These are phyloP conservation scores for Fraxinus excelsior DNA, from an alignment of 257 asterid species.

Conservation along the genomic window DNA sequence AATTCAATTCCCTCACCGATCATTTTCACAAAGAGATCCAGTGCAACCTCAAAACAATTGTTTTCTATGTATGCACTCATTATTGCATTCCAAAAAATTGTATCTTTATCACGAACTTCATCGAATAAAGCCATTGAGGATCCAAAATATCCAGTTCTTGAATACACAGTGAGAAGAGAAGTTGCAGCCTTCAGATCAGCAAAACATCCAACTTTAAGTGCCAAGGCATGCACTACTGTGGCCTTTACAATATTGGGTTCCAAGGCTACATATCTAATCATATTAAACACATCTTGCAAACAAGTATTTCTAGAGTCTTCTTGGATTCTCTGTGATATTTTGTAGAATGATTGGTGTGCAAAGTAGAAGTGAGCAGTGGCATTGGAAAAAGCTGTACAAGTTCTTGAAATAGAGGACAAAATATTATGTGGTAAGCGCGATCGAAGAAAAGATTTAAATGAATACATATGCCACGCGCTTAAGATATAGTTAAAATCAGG, in stretches of 20 bases:
- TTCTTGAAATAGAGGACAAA: conserved; percentile 17
- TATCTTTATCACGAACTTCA: conserved; percentile 51
- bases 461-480: background rate
- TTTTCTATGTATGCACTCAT: conserved; percentile 56
- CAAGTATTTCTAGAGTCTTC: conserved; percentile 21
- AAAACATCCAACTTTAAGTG: conserved; percentile 49
- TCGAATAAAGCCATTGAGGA: conserved; percentile 45
- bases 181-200: conserved; percentile 45
- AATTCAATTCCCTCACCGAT: conserved; percentile 41
- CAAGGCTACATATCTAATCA: conserved; percentile 31
- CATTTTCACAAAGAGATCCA: conserved; percentile 47
- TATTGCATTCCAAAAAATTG: conserved; percentile 66
- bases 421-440: background rate
- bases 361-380: conserved; percentile 14
- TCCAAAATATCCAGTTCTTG: conserved; percentile 43
- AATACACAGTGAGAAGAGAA: conserved; percentile 55
- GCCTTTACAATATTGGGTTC: conserved; percentile 31
- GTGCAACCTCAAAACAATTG: conserved; percentile 32
- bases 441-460: background rate
- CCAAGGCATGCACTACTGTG: conserved; percentile 48
- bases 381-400: background rate
- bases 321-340: conserved; percentile 39
- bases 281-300: conserved; percentile 38
- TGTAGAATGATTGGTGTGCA: conserved; percentile 38
- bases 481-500: no score